These are phyloP conservation scores for Alternaria sp. DNA, from an alignment of 2,329 filamentous ascomycete genomes.

Conservation along the genomic window DNA sequence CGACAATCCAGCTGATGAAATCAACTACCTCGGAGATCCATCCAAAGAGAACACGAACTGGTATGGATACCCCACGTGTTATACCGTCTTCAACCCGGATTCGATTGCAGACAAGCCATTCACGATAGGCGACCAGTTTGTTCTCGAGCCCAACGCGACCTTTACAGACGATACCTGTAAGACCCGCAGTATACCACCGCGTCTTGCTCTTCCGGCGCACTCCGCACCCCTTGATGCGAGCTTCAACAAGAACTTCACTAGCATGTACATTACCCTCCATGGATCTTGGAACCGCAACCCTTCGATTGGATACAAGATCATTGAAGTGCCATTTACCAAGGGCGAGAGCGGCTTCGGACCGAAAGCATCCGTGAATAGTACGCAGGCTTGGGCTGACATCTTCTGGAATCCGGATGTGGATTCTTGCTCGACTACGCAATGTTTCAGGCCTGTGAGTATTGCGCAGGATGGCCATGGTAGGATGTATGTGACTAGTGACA, in stretches of 20 bases:
- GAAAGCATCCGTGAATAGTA: conserved; percentile 12
- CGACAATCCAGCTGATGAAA: conserved; percentile 74
- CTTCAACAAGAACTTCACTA: conserved; percentile 32
- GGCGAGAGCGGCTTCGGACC: conserved; percentile 18
- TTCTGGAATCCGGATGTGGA: conserved; percentile 31
- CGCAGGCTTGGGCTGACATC: conserved; percentile 27
- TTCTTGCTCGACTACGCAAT: conserved; percentile 36
- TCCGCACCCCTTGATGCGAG: conserved; percentile 36
- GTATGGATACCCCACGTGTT: conserved; percentile 74
- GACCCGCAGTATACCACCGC: conserved; percentile 19
- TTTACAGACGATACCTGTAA: conserved; percentile 36
- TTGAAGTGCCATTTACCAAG: conserved; percentile 28
- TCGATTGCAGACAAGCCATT: conserved; percentile 32
- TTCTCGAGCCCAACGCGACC: conserved; percentile 37
- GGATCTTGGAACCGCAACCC: conserved; percentile 36
- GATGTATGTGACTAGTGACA: conserved; percentile 41
- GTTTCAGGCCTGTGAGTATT: conserved; percentile 39
- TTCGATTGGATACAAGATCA: conserved; percentile 33
- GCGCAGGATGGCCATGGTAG: conserved; percentile 31
- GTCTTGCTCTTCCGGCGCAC: conserved; percentile 31
- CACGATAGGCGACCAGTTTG: conserved; percentile 36
- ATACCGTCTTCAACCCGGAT: conserved; percentile 61
- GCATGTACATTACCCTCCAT: conserved; percentile 37
- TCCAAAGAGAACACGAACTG: conserved; percentile 55
- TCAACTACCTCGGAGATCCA: conserved; percentile 70